A percentile compares a stretch with the other conserved stretches of the same genome.
Conservation (phyloP, 371 early-diverging fungal genomes). For the Mortierella sp. region DNA sequence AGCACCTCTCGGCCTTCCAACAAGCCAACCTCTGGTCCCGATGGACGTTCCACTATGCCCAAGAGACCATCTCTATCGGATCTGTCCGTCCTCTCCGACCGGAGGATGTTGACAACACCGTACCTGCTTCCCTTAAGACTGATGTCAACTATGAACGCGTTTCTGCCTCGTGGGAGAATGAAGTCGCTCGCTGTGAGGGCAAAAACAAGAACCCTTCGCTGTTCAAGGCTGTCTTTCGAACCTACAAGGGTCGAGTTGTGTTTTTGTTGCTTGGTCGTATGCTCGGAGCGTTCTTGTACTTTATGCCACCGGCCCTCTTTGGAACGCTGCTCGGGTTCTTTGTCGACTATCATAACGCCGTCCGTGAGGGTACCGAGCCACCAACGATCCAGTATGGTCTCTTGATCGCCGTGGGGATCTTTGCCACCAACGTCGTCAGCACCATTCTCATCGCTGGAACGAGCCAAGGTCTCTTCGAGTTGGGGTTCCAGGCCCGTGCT, state of each 20-base stretch:
- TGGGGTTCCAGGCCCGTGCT: constrained; percentile 63
- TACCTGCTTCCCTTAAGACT: constrained; percentile 4
- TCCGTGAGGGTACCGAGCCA: not conserved
- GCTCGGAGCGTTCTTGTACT: not conserved
- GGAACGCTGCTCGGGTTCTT: constrained; percentile 2
- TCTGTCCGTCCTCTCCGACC: constrained; percentile 12
- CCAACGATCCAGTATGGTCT: constrained; percentile 10
- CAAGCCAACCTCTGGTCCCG: constrained; percentile 42
- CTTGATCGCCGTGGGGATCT: constrained; percentile 22
- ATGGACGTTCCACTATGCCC: constrained; percentile 26
- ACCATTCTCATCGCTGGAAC: constrained; percentile 25
- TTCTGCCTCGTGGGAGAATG: constrained; percentile 20
- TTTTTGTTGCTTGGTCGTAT: not conserved
- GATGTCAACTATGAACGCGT: constrained; percentile 6
- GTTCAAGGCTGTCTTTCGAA: not conserved
- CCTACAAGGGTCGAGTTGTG: not conserved
- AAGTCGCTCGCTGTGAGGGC: not conserved
- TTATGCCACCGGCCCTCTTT: constrained; percentile 9
- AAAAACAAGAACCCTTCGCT: not conserved
- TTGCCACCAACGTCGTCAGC: constrained; percentile 8
- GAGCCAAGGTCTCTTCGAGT: constrained; percentile 14
- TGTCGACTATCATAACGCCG: constrained; percentile 1
- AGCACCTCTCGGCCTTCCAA: not conserved
- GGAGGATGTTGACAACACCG: constrained; percentile 21
- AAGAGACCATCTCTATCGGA: constrained; percentile 20